These are phyloP conservation scores for Fusarium chuoi DNA, from an alignment of 2,329 filamentous ascomycete species.

Conservation along the genomic window DNA sequence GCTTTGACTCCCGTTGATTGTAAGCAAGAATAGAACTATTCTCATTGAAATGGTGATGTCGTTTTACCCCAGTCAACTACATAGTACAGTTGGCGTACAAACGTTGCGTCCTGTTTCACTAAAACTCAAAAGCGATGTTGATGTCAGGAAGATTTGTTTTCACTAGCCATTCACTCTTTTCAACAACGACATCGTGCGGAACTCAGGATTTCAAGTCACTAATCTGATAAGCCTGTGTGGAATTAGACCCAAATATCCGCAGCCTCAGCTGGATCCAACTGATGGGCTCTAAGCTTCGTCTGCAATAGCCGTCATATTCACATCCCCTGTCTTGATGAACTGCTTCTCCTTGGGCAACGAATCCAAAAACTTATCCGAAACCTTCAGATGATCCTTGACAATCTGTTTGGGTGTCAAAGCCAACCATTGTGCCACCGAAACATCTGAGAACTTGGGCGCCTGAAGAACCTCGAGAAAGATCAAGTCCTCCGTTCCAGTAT, in stretches of 20 bases:
- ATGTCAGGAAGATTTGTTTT: no score
- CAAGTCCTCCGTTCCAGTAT: slow-evolving; percentile 6
- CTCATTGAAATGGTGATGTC: not conserved
- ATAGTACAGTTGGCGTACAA: not conserved
- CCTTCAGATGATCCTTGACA: slow-evolving; percentile 18
- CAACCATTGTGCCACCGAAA: slow-evolving; percentile 16
- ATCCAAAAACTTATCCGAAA: slow-evolving; percentile 13
- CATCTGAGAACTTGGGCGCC: slow-evolving; percentile 11
- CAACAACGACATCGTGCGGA: not conserved
- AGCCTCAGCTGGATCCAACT: no score
- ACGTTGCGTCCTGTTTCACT: not conserved
- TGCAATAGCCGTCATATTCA: slow-evolving; percentile 4
- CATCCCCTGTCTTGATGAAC: slow-evolving; percentile 4
- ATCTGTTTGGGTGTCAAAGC: slow-evolving; percentile 7
- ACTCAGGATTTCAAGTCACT: no score
- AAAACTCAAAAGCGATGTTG: not conserved
- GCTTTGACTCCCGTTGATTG: not conserved
- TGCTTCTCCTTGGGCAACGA: slow-evolving; percentile 12
- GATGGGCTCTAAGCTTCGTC: not conserved
- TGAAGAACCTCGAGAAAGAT: slow-evolving; percentile 18
- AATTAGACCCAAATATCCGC: no score
- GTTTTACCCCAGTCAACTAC: not conserved
- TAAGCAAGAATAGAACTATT: not conserved
- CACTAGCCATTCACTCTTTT: not conserved
- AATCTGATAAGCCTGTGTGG: no score